phyloP scores from a whole-genome alignment of 352 stramenopile genomes.

The Elongisporangium senticosum region DNA sequence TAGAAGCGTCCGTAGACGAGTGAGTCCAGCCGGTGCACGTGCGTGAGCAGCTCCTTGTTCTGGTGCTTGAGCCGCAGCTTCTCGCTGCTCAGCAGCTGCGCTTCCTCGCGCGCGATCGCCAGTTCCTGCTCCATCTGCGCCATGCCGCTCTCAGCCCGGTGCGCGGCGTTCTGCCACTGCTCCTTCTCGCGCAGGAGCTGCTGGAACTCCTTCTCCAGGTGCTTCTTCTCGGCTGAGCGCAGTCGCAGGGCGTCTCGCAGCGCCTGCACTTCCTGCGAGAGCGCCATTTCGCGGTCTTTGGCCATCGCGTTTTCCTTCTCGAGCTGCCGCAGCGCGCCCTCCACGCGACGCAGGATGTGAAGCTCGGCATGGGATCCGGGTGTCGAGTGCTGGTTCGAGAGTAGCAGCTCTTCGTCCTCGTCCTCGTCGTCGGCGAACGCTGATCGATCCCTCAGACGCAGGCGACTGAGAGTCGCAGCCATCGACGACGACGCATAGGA shows the following conservation, averaged over 20 bases:
- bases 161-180: conserved; percentile 46
- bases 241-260: conserved; percentile 51
- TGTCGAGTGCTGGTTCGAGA: not conserved
- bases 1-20: conserved; percentile 76
- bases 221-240: conserved; percentile 44
- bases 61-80: conserved; percentile 53
- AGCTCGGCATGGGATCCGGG: conserved; percentile 18
- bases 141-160: conserved; percentile 36
- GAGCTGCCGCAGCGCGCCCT: conserved; percentile 59
- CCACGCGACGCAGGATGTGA: conserved; percentile 65
- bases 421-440: conserved; percentile 9
- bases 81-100: conserved; percentile 52
- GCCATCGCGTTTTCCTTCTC: conserved; percentile 58
- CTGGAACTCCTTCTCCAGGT: conserved; percentile 37
- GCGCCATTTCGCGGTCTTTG: conserved; percentile 38
- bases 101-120: conserved; percentile 54
- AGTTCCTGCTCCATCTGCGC: conserved; percentile 58
- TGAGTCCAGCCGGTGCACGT: conserved; percentile 70
- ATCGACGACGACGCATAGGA: not conserved
- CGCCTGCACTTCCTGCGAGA: conserved; percentile 48
- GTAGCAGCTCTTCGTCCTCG: conserved; percentile 1
- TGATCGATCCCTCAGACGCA: conserved; percentile 2
- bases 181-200: conserved; percentile 40
- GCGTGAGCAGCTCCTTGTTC: conserved; percentile 64
- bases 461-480: conserved; percentile 8